Evolutionary conservation across 1,139 yeast genomes (phyloP).

Genomic region (Hanseniaspora uvarum): DNA sequence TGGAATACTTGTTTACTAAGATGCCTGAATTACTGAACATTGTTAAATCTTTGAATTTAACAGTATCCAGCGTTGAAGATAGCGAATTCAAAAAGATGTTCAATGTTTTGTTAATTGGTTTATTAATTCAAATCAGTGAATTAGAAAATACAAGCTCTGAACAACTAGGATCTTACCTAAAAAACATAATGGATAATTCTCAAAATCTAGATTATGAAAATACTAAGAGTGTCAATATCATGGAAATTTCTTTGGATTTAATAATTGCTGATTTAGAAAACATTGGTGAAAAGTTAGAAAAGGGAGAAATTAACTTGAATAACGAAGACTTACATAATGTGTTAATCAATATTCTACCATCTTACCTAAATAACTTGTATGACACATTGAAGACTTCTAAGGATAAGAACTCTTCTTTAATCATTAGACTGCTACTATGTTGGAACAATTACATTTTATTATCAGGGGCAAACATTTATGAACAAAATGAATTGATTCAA

Average conservation of each 20-base stretch:
- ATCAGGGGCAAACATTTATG: not conserved
- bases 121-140: conserved; percentile 11
- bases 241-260: conserved; percentile 64
- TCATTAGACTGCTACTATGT: conserved; percentile 45
- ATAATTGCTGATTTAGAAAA: conserved; percentile 64
- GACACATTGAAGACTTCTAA: not conserved
- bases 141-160: conserved; percentile 5
- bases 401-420: not conserved
- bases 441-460: conserved; percentile 60
- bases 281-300: conserved; percentile 28
- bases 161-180: conserved; percentile 3
- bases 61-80: conserved; percentile 30
- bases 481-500: conserved; percentile 22
- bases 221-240: conserved; percentile 40
- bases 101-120: conserved; percentile 11
- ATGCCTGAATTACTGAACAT: conserved; percentile 5
- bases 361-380: conserved; percentile 35
- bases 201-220: not conserved
- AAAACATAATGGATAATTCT: conserved; percentile 9
- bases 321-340: conserved; percentile 23
- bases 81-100: conserved; percentile 41
- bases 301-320: not conserved
- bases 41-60: conserved; percentile 21
- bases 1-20: conserved; percentile 23
- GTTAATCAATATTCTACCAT: conserved; percentile 35